These are phyloP conservation scores for Coelastrella sp. DNA, from an alignment of 139 green algal genomes.

Conservation along the genomic window DNA sequence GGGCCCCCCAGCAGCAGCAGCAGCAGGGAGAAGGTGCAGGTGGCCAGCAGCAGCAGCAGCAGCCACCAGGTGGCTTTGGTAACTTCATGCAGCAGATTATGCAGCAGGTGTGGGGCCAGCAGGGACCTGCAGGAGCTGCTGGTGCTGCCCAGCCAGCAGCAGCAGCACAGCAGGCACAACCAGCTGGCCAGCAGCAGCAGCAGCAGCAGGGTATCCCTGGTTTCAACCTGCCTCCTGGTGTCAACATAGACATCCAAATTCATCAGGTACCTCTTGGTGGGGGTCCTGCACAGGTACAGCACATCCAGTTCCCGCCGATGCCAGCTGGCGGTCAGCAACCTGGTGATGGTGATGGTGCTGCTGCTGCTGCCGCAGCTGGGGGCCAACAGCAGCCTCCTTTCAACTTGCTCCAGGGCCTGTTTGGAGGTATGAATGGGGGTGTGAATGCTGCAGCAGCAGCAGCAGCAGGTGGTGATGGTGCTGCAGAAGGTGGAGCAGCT, in stretches of 20 bases:
- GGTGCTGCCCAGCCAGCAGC: neutral
- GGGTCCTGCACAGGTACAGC: neutral
- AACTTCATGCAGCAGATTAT: conserved; percentile 18
- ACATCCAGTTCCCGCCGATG: neutral
- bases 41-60: conserved; percentile 30
- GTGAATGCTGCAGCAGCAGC: neutral
- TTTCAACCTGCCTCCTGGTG: neutral
- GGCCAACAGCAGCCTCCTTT: neutral
- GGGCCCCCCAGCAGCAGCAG: conserved; percentile 1
- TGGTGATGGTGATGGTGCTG: conserved; percentile 1
- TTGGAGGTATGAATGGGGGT: neutral
- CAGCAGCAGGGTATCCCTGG: neutral
- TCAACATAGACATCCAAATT: conserved; percentile 28
- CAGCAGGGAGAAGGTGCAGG: neutral
- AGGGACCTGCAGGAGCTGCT: neutral
- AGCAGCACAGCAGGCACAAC: neutral
- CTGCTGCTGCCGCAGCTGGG: neutral
- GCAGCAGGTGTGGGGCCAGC: neutral
- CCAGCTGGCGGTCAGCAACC: neutral
- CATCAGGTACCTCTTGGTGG: neutral
- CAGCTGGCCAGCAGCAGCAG: conserved; percentile 2
- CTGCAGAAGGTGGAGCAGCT: neutral
- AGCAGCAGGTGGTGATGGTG: conserved; percentile 1
- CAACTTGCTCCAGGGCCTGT: neutral
- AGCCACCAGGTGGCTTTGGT: neutral